phyloP scores from a whole-genome alignment of 805 yeast genomes.

The Pichia exigua region DNA sequence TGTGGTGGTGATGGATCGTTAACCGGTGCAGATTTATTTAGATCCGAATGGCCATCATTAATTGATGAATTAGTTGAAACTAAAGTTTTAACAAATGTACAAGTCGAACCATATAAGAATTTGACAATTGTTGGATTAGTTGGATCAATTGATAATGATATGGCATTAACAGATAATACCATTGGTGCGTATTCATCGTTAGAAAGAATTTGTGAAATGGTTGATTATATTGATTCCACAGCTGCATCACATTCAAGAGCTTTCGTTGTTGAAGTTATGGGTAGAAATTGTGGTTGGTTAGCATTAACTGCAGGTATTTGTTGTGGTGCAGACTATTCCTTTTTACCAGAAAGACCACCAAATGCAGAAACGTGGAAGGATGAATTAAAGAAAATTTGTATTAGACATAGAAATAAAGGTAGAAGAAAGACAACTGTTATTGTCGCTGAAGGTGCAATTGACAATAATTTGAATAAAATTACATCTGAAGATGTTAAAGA shows the following conservation, averaged over 20 bases:
- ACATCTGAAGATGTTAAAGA: conserved; percentile 74
- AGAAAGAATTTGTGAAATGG: conserved; percentile 86
- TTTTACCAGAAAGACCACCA: conserved; percentile 93
- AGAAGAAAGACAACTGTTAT: conserved; percentile 92
- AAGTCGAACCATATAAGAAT: conserved; percentile 54
- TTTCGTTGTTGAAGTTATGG: conserved; percentile 97
- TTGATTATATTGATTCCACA: conserved; percentile 95
- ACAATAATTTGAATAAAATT: conserved; percentile 70
- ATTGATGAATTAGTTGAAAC: conserved; percentile 59
- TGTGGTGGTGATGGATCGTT: conserved; percentile 99
- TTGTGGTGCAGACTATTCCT: conserved; percentile 89
- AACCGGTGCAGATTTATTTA: conserved; percentile 93
- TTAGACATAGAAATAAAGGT: conserved; percentile 77
- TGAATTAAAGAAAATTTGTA: conserved; percentile 66
- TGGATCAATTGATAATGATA: conserved; percentile 96
- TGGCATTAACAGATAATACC: conserved; percentile 94
- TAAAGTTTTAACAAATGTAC: conserved; percentile 49
- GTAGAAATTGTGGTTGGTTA: conserved; percentile 98
- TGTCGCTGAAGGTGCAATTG: conserved; percentile 97
- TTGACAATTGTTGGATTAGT: conserved; percentile 89
- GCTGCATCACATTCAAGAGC: conserved; percentile 97
- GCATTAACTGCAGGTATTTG: conserved; percentile 97
- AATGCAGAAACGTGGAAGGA: conserved; percentile 66
- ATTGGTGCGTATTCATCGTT: conserved; percentile 94
- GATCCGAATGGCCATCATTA: conserved; percentile 90